These are phyloP conservation scores for Peribolospora baueri DNA, from an alignment of 768 basidiomycete species.

Conservation along the genomic window DNA sequence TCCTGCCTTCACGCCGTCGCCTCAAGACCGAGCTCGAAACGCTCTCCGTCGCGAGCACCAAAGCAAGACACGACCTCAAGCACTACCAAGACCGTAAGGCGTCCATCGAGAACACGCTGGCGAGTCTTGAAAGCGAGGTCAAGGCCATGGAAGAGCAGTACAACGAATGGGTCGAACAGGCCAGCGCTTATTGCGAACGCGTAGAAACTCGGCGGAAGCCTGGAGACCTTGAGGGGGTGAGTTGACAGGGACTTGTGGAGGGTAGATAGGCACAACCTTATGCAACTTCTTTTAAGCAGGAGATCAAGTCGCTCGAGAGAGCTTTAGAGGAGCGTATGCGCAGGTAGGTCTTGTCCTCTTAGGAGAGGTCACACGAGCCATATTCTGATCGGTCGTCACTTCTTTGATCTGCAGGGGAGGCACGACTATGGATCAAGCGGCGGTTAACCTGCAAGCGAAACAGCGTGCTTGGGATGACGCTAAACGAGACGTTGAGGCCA, in stretches of 20 bases:
- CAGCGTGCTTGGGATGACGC: too few relatives aligned
- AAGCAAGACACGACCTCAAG: not conserved
- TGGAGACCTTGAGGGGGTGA: too few relatives aligned
- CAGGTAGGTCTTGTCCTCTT: slow-evolving; percentile 23
- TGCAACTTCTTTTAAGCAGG: slow-evolving; percentile 25
- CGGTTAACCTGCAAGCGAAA: too few relatives aligned
- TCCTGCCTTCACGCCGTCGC: too few relatives aligned
- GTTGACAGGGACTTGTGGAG: too few relatives aligned
- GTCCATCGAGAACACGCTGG: slow-evolving; percentile 1
- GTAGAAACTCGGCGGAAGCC: too few relatives aligned
- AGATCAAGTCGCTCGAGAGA: slow-evolving; percentile 36
- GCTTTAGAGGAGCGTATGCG: slow-evolving; percentile 44
- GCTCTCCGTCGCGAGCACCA: not conserved
- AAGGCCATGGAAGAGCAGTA: slow-evolving; percentile 26
- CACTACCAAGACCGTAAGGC: not conserved
- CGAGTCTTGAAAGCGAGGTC: slow-evolving; percentile 17
- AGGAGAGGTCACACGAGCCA: not conserved
- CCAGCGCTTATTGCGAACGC: too few relatives aligned
- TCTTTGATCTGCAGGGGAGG: too few relatives aligned
- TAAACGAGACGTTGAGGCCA: slow-evolving; percentile 9
- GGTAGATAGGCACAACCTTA: too few relatives aligned
- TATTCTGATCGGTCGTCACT: too few relatives aligned
- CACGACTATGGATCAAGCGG: too few relatives aligned
- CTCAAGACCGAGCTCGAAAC: not conserved
- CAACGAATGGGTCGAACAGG: slow-evolving; percentile 20